A percentile compares a stretch with the other conserved stretches of the same genome.
These are phyloP conservation scores for Teratosphaeria zuluensis DNA, from an alignment of 2,329 filamentous ascomycete genomes.

Conservation along the genomic window DNA sequence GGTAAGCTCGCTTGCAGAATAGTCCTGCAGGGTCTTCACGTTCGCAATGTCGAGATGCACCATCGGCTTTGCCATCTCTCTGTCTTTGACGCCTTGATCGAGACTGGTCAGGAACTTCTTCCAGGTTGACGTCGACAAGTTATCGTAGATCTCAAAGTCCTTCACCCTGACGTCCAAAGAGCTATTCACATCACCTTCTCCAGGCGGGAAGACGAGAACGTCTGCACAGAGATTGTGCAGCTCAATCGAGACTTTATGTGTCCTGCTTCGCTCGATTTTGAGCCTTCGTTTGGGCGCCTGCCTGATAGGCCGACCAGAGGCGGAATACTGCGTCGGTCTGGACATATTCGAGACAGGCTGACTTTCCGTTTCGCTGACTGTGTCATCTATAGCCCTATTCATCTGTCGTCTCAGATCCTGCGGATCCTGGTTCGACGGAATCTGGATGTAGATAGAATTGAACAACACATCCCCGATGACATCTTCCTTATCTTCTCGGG, in stretches of 20 bases:
- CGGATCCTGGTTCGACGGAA: constrained; percentile 72
- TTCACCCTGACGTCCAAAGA: constrained; percentile 75
- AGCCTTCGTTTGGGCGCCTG: constrained; percentile 37
- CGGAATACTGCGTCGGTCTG: constrained; percentile 41
- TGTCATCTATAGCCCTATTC: constrained; percentile 79
- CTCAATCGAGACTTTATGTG: constrained; percentile 94
- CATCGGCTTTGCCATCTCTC: constrained; percentile 82
- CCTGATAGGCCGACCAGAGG: constrained; percentile 18
- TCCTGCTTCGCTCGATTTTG: constrained; percentile 71
- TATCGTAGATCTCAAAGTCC: constrained; percentile 85
- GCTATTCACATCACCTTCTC: constrained; percentile 71
- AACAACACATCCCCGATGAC: constrained; percentile 93
- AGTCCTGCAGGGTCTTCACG: constrained; percentile 72
- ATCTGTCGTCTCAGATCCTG: constrained; percentile 73
- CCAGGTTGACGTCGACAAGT: constrained; percentile 93
- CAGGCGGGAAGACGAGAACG: constrained; percentile 67
- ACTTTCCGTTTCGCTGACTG: constrained; percentile 80
- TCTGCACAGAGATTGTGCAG: constrained; percentile 76
- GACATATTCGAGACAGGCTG: constrained; percentile 60
- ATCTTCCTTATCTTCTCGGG: constrained; percentile 63
- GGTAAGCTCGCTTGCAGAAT: constrained; percentile 84
- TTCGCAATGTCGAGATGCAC: constrained; percentile 80
- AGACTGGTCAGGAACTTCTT: constrained; percentile 96
- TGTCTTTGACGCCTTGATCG: constrained; percentile 65
- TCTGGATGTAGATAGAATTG: constrained; percentile 96